Evolutionary conservation across 2,329 filamentous ascomycete genomes (phyloP).

Genomic region (Colletotrichum tabaci): DNA sequence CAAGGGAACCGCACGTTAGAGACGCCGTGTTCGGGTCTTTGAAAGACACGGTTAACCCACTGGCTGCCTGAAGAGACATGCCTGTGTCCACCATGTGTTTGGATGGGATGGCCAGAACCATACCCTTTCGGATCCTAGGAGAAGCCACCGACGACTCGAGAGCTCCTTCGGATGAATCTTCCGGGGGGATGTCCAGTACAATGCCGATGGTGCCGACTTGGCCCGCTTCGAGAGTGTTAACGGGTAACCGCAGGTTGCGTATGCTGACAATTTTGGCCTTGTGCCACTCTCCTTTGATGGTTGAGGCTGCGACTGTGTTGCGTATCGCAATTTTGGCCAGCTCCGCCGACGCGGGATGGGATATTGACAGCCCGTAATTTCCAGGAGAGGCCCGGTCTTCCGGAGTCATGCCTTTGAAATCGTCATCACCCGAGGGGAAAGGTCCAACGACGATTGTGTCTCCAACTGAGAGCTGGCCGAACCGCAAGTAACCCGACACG

Average conservation of each 20-base stretch:
- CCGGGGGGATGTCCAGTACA: constrained; percentile 65
- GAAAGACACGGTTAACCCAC: constrained; percentile 81
- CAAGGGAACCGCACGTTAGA: constrained; percentile 76
- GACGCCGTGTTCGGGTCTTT: constrained; percentile 72
- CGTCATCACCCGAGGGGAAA: constrained; percentile 73
- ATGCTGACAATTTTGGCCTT: constrained; percentile 86
- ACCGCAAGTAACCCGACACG: constrained; percentile 87
- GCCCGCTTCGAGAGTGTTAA: constrained; percentile 80
- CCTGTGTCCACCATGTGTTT: constrained; percentile 70
- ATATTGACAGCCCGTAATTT: constrained; percentile 65
- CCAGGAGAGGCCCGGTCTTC: constrained; percentile 64
- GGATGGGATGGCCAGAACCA: constrained; percentile 80
- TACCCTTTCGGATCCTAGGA: constrained; percentile 79
- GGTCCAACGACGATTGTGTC: constrained; percentile 86
- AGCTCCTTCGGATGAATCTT: constrained; percentile 50
- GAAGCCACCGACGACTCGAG: constrained; percentile 49
- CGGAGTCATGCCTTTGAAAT: constrained; percentile 55
- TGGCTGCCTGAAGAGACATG: constrained; percentile 74
- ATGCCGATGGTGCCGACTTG: constrained; percentile 94
- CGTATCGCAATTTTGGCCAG: constrained; percentile 66
- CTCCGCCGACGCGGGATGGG: constrained; percentile 68
- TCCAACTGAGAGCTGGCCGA: constrained; percentile 82
- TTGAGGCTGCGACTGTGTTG: constrained; percentile 66
- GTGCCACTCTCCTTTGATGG: constrained; percentile 80
- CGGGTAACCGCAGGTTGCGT: constrained; percentile 88